Base-by-base conservation (phyloP, 306 rosid species). In the Alnus glutinosa region DNA sequence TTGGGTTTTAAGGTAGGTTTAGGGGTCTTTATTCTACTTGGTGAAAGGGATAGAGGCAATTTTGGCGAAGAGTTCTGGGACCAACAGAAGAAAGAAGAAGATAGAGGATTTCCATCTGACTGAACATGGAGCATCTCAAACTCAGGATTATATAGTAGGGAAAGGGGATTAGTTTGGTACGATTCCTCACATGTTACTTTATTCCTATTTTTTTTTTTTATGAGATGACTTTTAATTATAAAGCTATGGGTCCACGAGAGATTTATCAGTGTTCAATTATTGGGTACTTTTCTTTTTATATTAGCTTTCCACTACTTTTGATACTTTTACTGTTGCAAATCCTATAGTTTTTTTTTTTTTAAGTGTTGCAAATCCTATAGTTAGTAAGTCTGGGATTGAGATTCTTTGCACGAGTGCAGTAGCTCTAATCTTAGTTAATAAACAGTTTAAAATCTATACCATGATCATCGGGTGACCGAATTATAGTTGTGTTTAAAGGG, bases 181-280 rank as follows among this genome's bases (percentile, higher is more conserved):
- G 79, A 80, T 81, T 44, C 71, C 52, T 85, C 80, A 81, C 63
- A 73, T 75, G 81, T 47, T 63, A 63, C 81, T 87, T 83, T 78
- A 75, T 76, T 62, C 55, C 81, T 48, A 70, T 83, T 75, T 85
- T 23, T 23, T 23, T 23, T 23, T 23, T 77, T 50, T 66, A 66
- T 48, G 77, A 76, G 72, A 75, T 80, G 39, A 47, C 87, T 85
- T 85, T 88, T 74, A 36, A 9, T 49, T 0, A 49, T 58, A 88
- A 88, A 81, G 86, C 73, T 23, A 71, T 59, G 75, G 81, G 85
- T 75, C 85, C 83, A 19, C 68, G 81, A 78, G 82, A 39, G 50
- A 67, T 39, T 59, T 64, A 37, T 14, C n/a, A 3, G 3, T 42
- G 50, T 68, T 42, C 1, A 42, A 42, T 42, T 8, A 42, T 5